phyloP scores from a whole-genome alignment of 2,329 filamentous ascomycete species.

The Capronia americana region DNA sequence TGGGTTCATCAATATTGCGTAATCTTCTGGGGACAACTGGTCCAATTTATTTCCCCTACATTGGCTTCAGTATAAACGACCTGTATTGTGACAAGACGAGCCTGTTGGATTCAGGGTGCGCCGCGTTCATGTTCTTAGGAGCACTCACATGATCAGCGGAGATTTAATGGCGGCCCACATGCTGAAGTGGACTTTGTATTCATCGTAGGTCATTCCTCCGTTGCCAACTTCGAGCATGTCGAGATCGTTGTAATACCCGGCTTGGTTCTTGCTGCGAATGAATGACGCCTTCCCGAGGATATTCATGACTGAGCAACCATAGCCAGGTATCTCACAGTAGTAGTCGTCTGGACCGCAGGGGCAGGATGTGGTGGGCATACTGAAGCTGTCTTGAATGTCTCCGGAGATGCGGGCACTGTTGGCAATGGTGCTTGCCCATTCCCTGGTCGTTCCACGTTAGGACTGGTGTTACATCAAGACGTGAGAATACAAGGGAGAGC shows the following conservation, averaged over 20 bases:
- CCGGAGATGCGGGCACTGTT: conserved; percentile 57
- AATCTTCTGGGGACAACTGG: conserved; percentile 49
- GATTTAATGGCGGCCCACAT: conserved; percentile 59
- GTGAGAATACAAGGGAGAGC: background rate
- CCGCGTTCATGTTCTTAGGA: background rate
- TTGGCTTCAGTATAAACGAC: background rate
- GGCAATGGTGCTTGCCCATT: conserved; percentile 56
- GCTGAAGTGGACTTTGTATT: conserved; percentile 51
- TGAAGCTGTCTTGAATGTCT: conserved; percentile 56
- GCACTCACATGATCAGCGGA: conserved; percentile 50
- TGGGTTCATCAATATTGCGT: conserved; percentile 56
- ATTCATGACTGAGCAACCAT: conserved; percentile 58
- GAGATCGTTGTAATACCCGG: conserved; percentile 56
- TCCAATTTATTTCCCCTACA: conserved; percentile 51
- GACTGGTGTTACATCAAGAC: background rate
- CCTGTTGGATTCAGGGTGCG: too few species aligned
- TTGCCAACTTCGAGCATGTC: conserved; percentile 54
- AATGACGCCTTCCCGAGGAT: conserved; percentile 57
- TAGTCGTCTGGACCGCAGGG: conserved; percentile 50
- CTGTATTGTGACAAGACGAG: too few species aligned
- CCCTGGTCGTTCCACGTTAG: conserved; percentile 33
- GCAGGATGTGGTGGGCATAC: conserved; percentile 51
- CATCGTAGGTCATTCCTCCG: conserved; percentile 49
- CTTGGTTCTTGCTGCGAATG: conserved; percentile 48
- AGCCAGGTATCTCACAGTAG: conserved; percentile 54